These are phyloP conservation scores for Monosporozyma aerobia DNA, from an alignment of 805 yeast species.

Conservation along the genomic window DNA sequence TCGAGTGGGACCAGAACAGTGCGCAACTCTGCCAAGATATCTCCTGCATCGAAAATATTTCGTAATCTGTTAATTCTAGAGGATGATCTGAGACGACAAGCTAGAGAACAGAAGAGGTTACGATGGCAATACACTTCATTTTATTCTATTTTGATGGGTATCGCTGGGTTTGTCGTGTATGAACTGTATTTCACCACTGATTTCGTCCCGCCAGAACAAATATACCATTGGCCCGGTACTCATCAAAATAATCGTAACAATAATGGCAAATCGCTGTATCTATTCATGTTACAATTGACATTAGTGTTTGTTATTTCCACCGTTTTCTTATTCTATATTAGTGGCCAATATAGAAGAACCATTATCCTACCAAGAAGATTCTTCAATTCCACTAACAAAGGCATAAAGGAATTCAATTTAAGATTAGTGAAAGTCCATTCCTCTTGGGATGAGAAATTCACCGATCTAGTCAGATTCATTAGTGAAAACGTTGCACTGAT, in stretches of 20 bases:
- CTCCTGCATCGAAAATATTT: constrained; percentile 63
- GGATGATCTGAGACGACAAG: constrained; percentile 76
- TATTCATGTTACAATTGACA: constrained; percentile 20
- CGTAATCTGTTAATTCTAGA: constrained; percentile 77
- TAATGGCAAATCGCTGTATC: constrained; percentile 27
- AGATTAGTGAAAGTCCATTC: constrained; percentile 56
- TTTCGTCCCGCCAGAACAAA: background rate
- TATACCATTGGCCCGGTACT: background rate
- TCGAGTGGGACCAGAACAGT: constrained; percentile 20
- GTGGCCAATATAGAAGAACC: constrained; percentile 85
- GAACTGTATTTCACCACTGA: constrained; percentile 25
- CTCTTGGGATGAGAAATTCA: constrained; percentile 30
- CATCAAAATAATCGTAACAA: background rate
- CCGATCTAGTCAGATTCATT: constrained; percentile 29
- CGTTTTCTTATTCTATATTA: constrained; percentile 63
- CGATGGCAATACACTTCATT: constrained; percentile 39
- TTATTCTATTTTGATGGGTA: constrained; percentile 33
- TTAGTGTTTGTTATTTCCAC: constrained; percentile 41
- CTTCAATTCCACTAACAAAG: constrained; percentile 76
- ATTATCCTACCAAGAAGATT: constrained; percentile 75
- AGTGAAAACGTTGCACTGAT: constrained; percentile 19
- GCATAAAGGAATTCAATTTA: constrained; percentile 73
- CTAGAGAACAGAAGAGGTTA: constrained; percentile 56
- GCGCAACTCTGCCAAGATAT: constrained; percentile 24
- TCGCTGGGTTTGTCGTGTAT: constrained; percentile 34